Base-by-base conservation (phyloP, 1,284 basidiomycete species). In the Fomitopsis pinicola region DNA sequence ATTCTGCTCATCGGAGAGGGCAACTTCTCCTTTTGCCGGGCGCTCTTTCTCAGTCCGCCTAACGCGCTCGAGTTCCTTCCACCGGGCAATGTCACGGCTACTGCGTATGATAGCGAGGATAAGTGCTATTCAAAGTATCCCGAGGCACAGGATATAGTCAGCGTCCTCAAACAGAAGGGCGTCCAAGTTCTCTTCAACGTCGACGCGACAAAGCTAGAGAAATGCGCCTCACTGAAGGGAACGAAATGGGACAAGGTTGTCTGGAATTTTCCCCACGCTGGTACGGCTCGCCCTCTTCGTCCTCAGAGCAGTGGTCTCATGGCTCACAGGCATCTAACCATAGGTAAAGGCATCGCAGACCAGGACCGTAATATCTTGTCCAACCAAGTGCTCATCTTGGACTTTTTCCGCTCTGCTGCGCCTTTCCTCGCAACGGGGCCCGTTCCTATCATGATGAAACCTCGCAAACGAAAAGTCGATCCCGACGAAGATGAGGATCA, bases 241-340 rank as follows among this genome's bases (percentile, higher is more conserved):
- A 72, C 78, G 69, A 80, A 76, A 63, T 89, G 92, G 84, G 89
- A 95, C 79, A 80, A 85, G 75, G 84, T 98, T 61, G 88, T 94
- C 26, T 98, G 95, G 87, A 98, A 98, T 72, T 99, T 98, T 69
- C 97, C 97, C 57, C 97, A 99, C 78, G 91, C 91, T 68, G 96
- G 96, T 90, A 69, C 68, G 84, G 76, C n/a, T 19, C 17, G 15
- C 8, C 15, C 3, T 46, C 17, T 6, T 22, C 17, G 12, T 36
- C 17, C 12, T n/a, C 12, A 40, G 42, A 55, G 22, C 28, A 60
- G 52, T 17, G 45, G 33, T 33, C 14, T 35, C 1, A 46, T 26
- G 3, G 44, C 40, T 42, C 33, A 55, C n/a, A 45, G 52, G 26
- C 22, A 8, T 36, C 59, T 63, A 59, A 44, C 58, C 57, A 53